These are phyloP conservation scores for Apiotrichum domesticum DNA, from an alignment of 1,284 basidiomycete species.

Conservation along the genomic window DNA sequence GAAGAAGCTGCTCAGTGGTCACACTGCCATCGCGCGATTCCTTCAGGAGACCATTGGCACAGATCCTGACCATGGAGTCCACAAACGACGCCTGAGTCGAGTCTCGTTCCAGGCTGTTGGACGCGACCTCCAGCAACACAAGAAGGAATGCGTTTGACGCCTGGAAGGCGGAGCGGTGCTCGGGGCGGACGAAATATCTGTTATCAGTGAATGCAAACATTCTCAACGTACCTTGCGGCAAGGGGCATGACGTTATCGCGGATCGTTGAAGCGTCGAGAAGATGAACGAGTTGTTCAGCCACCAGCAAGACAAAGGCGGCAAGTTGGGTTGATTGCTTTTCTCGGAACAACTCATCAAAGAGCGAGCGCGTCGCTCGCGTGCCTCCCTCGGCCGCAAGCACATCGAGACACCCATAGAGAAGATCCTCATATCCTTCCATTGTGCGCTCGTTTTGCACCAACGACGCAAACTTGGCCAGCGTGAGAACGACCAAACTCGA, in stretches of 20 bases:
- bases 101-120: conserved; percentile 6
- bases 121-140: conserved; percentile 19
- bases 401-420: conserved; percentile 30
- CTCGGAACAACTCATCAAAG: conserved; percentile 1
- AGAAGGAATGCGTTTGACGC: conserved; percentile 33
- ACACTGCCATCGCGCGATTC: conserved; percentile 20
- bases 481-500: conserved; percentile 18
- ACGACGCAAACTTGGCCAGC: conserved; percentile 20
- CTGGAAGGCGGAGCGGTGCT: conserved; percentile 27
- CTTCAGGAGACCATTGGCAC: conserved; percentile 22
- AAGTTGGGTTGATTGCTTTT: conserved; percentile 5
- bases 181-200: conserved; percentile 24
- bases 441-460: conserved; percentile 13
- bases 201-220: not conserved
- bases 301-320: conserved; percentile 23
- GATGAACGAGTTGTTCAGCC: conserved; percentile 27
- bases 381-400: conserved; percentile 20
- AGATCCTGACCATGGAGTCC: conserved; percentile 20
- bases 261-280: conserved; percentile 19
- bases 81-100: conserved; percentile 21
- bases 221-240: conserved; percentile 20
- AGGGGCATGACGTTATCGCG: conserved; percentile 19
- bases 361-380: conserved; percentile 3
- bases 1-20: conserved; percentile 25
- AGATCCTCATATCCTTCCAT: conserved; percentile 26